These are phyloP conservation scores for Thelonectria blattea DNA, from an alignment of 2,329 filamentous ascomycete genomes.

Conservation along the genomic window DNA sequence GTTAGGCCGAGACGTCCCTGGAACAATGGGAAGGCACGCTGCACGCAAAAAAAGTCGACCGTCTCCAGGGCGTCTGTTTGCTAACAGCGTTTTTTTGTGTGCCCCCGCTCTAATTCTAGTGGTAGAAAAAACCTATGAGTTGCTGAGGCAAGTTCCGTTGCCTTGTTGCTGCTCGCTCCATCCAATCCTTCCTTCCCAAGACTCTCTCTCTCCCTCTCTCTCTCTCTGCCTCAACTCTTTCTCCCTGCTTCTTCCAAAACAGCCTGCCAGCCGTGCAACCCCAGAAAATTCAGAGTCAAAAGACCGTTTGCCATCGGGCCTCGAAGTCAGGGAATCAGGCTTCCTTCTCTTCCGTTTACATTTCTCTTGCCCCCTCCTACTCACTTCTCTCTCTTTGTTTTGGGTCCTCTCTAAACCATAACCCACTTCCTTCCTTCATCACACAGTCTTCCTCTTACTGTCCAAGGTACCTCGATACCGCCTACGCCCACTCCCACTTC, in stretches of 20 bases:
- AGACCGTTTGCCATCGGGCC: slow-evolving; percentile 26
- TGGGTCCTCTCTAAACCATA: slow-evolving; percentile 25
- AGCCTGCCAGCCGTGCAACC: slow-evolving; percentile 10
- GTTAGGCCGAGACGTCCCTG: no score
- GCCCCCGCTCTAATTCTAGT: not conserved
- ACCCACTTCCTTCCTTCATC: slow-evolving; percentile 17
- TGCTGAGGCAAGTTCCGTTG: not conserved
- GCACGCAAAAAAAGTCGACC: no score
- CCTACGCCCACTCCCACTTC: slow-evolving; percentile 25
- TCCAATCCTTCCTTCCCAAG: not conserved
- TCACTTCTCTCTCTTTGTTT: slow-evolving; percentile 26
- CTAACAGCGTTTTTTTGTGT: not conserved
- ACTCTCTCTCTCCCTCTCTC: not conserved
- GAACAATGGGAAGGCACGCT: no score
- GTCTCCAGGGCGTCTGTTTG: not conserved
- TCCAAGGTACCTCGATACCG: slow-evolving; percentile 5
- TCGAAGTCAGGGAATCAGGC: slow-evolving; percentile 9
- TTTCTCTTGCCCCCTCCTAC: not conserved
- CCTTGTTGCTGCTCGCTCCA: not conserved
- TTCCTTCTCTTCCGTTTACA: slow-evolving; percentile 1
- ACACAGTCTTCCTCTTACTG: slow-evolving; percentile 5
- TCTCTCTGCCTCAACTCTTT: slow-evolving; percentile 22
- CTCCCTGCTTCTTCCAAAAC: slow-evolving; percentile 20
- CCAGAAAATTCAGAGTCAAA: slow-evolving; percentile 16
- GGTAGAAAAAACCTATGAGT: not conserved